phyloP scores from a whole-genome alignment of 352 stramenopile genomes.

The Pythium rishiriense region DNA sequence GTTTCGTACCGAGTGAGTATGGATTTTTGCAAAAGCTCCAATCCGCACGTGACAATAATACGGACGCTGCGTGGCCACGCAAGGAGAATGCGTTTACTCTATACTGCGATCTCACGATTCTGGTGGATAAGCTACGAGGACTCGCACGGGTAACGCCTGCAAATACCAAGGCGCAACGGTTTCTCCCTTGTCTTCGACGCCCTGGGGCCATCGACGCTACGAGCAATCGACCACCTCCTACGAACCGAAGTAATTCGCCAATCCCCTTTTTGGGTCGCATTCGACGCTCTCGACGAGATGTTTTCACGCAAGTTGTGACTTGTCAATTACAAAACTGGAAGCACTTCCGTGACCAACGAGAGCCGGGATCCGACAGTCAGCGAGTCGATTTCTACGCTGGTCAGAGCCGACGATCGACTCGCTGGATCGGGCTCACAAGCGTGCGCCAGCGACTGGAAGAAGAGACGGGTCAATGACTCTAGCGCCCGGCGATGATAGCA shows the following conservation, averaged over 20 bases:
- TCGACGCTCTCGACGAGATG: not conserved
- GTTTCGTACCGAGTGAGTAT: constrained; percentile 12
- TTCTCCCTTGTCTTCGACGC: constrained; percentile 1
- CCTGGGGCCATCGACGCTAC: not conserved
- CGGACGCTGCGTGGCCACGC: not conserved
- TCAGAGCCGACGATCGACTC: constrained; percentile 3
- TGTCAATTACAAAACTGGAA: not conserved
- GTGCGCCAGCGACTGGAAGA: not conserved
- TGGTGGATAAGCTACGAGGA: constrained; percentile 15
- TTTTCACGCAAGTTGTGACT: not conserved
- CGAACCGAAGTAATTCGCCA: not conserved
- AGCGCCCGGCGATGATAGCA: too few species aligned
- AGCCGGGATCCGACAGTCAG: not conserved
- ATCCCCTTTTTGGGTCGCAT: constrained; percentile 1
- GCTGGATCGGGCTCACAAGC: constrained; percentile 5
- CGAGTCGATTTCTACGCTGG: constrained; percentile 8
- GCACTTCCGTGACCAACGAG: not conserved
- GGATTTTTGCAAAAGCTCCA: constrained; percentile 9
- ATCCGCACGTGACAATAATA: too few species aligned
- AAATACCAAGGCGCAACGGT: not conserved
- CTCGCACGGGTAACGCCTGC: not conserved
- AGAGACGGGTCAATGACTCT: too few species aligned
- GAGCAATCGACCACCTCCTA: too few species aligned
- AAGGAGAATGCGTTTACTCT: constrained; percentile 12
- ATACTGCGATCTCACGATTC: constrained; percentile 11